Evolutionary conservation across 495 filamentous ascomycete genomes (phyloP).

Genomic region (Daldinia caldariorum): DNA sequence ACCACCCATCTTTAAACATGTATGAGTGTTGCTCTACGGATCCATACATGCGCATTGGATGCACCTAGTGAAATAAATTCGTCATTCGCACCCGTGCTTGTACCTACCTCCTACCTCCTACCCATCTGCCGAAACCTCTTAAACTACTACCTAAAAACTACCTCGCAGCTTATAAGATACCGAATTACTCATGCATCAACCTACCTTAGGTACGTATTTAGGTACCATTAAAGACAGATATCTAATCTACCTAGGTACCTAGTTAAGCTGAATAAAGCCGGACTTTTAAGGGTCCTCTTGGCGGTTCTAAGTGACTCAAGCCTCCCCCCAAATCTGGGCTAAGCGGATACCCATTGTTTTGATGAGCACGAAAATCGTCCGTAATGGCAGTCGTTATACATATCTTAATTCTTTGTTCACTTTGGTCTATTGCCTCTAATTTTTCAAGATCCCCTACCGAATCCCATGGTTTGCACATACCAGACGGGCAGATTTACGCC

Average conservation of each 20-base stretch:
- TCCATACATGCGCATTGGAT: conserved; percentile 10
- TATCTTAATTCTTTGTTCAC: conserved; percentile 3
- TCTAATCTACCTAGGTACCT: no score
- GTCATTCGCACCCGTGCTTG: background rate
- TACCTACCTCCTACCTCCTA: background rate
- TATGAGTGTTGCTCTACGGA: background rate
- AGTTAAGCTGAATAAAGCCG: background rate
- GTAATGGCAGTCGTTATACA: background rate
- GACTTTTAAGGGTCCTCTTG: conserved; percentile 1
- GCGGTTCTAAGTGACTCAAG: background rate
- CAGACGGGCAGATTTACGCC: background rate
- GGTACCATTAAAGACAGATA: background rate
- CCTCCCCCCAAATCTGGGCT: background rate
- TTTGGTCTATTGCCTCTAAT: background rate
- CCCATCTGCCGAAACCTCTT: background rate
- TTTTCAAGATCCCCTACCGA: background rate
- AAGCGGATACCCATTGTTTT: background rate
- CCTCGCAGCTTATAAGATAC: background rate
- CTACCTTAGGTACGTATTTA: background rate
- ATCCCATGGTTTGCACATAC: conserved; percentile 8
- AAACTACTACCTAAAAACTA: background rate
- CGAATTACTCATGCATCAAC: conserved; percentile 1
- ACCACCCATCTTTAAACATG: conserved; percentile 19
- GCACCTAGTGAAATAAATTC: conserved; percentile 9
- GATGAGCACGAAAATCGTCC: background rate